Conservation (phyloP, 306 rosid genomes). For the Datisca glomerata region DNA sequence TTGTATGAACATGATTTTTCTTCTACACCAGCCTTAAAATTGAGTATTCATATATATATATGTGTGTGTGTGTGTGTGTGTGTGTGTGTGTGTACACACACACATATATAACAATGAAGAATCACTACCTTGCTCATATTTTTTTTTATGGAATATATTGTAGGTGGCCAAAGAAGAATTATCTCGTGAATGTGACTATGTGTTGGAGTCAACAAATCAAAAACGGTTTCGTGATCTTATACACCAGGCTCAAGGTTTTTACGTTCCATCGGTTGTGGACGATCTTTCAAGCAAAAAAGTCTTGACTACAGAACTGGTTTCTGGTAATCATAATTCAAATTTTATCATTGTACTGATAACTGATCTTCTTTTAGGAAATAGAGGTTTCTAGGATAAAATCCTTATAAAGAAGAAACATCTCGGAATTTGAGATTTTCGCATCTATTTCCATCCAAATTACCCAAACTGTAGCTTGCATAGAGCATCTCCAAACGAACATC, state of each 20-base stretch:
- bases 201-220: constrained; percentile 78
- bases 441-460: too few species aligned
- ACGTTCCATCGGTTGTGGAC: constrained; percentile 78
- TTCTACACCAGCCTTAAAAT: too few species aligned
- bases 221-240: constrained; percentile 62
- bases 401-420: too few species aligned
- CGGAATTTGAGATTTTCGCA: too few species aligned
- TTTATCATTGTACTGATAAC: too few species aligned
- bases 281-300: constrained; percentile 68
- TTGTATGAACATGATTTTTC: too few species aligned
- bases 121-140: background rate
- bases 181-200: constrained; percentile 82
- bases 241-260: constrained; percentile 42
- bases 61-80: too few species aligned
- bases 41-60: too few species aligned
- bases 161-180: constrained; percentile 95
- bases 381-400: too few species aligned
- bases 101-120: background rate
- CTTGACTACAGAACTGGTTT: constrained; percentile 71
- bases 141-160: constrained; percentile 1
- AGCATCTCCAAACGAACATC: too few species aligned
- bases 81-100: background rate
- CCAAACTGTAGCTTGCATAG: too few species aligned
- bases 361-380: too few species aligned
- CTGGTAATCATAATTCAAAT: constrained; percentile 50